These are phyloP conservation scores for Fusarium concolor DNA, from an alignment of 2,329 filamentous ascomycete species.

Conservation along the genomic window DNA sequence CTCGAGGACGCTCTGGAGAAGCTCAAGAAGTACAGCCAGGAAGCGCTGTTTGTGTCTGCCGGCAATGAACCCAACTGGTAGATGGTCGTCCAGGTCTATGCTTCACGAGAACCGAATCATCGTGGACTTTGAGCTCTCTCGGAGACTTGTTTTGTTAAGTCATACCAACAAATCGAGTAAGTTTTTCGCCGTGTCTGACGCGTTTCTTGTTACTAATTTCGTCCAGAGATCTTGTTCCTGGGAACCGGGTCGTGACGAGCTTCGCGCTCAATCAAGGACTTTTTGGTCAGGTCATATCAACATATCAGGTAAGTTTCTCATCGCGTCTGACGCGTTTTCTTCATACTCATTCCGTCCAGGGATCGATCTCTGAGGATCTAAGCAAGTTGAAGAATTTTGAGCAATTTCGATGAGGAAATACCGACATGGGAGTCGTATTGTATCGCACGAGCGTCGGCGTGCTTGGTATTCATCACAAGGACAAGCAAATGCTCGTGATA, in stretches of 20 bases:
- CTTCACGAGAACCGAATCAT: no score
- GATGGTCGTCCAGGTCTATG: no score
- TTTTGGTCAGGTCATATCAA: no score
- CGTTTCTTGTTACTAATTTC: background rate
- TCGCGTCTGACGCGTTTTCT: background rate
- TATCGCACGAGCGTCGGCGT: background rate
- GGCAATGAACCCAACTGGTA: background rate
- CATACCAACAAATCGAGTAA: background rate
- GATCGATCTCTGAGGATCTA: background rate
- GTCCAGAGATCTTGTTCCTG: background rate
- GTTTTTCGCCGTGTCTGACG: background rate
- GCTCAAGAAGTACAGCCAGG: background rate
- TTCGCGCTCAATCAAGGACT: no score
- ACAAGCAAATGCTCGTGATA: background rate
- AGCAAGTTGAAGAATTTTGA: background rate
- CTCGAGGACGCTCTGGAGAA: constrained; percentile 26
- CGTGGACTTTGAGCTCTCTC: no score
- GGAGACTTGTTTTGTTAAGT: no score
- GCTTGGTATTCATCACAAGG: background rate
- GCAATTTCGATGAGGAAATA: background rate
- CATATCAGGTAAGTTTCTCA: background rate
- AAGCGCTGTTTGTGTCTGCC: background rate
- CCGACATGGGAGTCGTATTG: background rate
- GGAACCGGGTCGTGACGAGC: no score
- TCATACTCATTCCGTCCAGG: background rate